Percentiles rank a stretch among this genome's conserved stretches.
Conservation (phyloP, 2,329 filamentous ascomycete species). For the Cytospora mali region DNA sequence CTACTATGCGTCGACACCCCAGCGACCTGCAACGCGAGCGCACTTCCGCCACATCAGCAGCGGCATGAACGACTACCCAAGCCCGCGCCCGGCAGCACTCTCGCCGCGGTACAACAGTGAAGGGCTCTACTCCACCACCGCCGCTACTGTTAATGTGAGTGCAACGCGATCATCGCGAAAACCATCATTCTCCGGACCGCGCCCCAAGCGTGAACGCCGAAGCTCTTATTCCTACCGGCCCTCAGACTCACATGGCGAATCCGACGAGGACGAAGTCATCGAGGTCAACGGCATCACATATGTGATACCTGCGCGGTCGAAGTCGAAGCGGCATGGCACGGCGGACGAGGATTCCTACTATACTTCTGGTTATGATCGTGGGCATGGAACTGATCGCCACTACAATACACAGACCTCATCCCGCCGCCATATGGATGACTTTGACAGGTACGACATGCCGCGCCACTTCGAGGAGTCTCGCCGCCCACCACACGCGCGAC, state of each 20-base stretch:
- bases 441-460: conserved; percentile 47
- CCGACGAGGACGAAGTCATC: conserved; percentile 65
- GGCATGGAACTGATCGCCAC: conserved; percentile 61
- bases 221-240: conserved; percentile 61
- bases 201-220: conserved; percentile 55
- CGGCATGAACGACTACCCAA: conserved; percentile 44
- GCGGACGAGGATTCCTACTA: conserved; percentile 40
- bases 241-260: conserved; percentile 62
- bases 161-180: conserved; percentile 50
- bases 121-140: conserved; percentile 52
- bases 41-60: conserved; percentile 50
- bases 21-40: conserved; percentile 58
- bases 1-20: conserved; percentile 51
- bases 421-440: conserved; percentile 35
- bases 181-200: conserved; percentile 51
- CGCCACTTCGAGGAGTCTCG: conserved; percentile 45
- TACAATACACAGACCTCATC: conserved; percentile 53
- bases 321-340: conserved; percentile 43
- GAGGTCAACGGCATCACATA: conserved; percentile 57
- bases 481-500: conserved; percentile 48
- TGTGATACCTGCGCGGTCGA: conserved; percentile 55
- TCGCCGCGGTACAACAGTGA: conserved; percentile 65
- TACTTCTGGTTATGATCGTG: conserved; percentile 49
- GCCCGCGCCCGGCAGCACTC: conserved; percentile 52
- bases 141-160: conserved; percentile 68